Conservation (phyloP, 2,329 filamentous ascomycete species). For the Thermomyces lanuginosus region DNA sequence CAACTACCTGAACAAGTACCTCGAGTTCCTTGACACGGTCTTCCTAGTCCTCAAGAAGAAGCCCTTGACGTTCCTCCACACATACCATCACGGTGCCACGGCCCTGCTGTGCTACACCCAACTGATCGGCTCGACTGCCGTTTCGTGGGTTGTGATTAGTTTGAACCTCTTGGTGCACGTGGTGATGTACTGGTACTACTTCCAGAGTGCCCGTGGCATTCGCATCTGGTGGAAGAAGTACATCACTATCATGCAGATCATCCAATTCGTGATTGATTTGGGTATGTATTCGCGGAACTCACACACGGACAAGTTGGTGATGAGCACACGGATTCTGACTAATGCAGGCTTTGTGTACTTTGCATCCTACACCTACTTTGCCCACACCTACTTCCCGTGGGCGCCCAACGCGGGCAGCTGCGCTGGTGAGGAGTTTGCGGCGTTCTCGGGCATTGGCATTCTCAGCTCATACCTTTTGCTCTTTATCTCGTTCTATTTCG, state of each 20-base stretch:
- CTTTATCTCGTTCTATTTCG: conserved; percentile 98
- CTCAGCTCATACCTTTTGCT: conserved; percentile 90
- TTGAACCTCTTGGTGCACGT: conserved; percentile 91
- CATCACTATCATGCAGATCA: conserved; percentile 94
- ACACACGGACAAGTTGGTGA: not conserved
- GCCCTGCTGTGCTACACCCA: conserved; percentile 96
- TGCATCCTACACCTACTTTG: conserved; percentile 97
- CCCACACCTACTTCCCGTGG: conserved; percentile 71
- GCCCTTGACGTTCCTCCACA: conserved; percentile 96
- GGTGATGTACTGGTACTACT: conserved; percentile 99
- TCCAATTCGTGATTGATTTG: conserved; percentile 92
- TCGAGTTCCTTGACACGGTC: conserved; percentile 86
- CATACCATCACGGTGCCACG: conserved; percentile 95
- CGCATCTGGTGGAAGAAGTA: conserved; percentile 99
- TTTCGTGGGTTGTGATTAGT: conserved; percentile 87
- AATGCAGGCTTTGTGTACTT: conserved; percentile 88
- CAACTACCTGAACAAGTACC: conserved; percentile 96
- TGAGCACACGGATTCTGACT: conserved; percentile 8
- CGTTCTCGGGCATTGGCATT: conserved; percentile 79
- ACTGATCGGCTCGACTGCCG: conserved; percentile 77
- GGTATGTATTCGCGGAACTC: conserved; percentile 40
- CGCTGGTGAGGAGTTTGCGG: conserved; percentile 92
- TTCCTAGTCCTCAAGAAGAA: conserved; percentile 99
- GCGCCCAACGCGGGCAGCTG: conserved; percentile 74
- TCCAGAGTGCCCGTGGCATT: conserved; percentile 91